Percentiles rank a stretch among this genome's conserved stretches.
phyloP scores from a whole-genome alignment of 2,329 filamentous ascomycete species.

The Fusarium floridanum region DNA sequence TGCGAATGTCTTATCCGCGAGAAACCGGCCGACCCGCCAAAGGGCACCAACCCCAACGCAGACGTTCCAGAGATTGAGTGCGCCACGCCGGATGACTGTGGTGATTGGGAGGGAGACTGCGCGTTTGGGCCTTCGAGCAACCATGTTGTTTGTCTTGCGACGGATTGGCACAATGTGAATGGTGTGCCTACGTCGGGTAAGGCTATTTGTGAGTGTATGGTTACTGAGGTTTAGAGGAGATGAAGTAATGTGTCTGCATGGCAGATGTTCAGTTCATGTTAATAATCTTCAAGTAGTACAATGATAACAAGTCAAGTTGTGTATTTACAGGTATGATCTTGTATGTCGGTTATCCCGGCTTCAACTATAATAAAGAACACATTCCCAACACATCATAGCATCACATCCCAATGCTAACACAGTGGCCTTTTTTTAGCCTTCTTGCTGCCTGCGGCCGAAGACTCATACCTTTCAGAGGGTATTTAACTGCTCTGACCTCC shows the following conservation, averaged over 20 bases:
- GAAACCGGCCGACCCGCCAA: background rate
- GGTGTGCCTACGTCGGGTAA: background rate
- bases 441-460: too few species aligned
- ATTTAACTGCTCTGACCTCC: too few species aligned
- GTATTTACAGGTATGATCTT: too few species aligned
- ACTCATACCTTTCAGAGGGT: too few species aligned
- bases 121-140: background rate
- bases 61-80: background rate
- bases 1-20: slow-evolving; percentile 5
- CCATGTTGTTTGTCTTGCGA: background rate
- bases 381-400: too few species aligned
- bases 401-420: too few species aligned
- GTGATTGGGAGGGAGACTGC: background rate
- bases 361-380: too few species aligned
- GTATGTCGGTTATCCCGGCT: too few species aligned
- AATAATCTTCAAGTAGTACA: background rate
- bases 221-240: background rate
- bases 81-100: background rate
- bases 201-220: slow-evolving; percentile 2
- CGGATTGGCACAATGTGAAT: slow-evolving; percentile 4
- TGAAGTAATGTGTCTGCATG: background rate
- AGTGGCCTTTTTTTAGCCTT: too few species aligned
- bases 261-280: background rate
- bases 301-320: background rate
- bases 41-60: background rate